Evolutionary conservation across 306 rosid species (phyloP), one percentile per base, ranked within the genome.

Genomic region (Cucumis cinereus): DNA sequence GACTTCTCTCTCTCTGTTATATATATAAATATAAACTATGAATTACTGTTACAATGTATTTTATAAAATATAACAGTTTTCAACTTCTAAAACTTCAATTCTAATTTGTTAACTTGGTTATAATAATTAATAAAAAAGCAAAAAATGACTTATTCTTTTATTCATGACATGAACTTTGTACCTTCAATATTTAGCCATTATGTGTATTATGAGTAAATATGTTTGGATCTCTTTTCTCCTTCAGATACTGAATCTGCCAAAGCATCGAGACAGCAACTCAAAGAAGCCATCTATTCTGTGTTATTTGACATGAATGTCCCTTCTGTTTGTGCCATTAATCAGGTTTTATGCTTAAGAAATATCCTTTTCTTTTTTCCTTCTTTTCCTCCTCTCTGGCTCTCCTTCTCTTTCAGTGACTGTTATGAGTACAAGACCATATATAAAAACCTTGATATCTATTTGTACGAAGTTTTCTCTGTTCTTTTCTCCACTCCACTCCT

Each of bases 271-370:
- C 82, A 55, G 59, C 97, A 93, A 79, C 98, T 93, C 77, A 91
- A 88, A 87, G 91, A 93, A 63, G 86, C 94, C 71, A 86, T 91
- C n/a, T 79, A 83, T 76, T 52, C 86, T 61, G 89, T 88, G 73
- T 75, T 93, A 66, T 93, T 91, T 78, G 92, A 88, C 84, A 84
- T 93, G 94, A 85, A 91, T 76, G 98, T 90, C 79, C 96, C 98
- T 41, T 87, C 89, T 80, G 90, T 91, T 80, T 91, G 97, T 85
- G 94, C 96, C 60, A 84, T 93, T 79, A 91, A 85, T 86, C 98
- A 93, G 94, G 98, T 91, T 63, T 78, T 77, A 23, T 41, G 36
- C 57, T 59, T 58, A 40, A 28, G 40, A 57, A 38, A 56, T 45
- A 2, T 74, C 40, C 23, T 74, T 74, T 49, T 79, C 64, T 59